Evolutionary conservation across 2,329 filamentous ascomycete genomes (phyloP).

Genomic region (Colletotrichum acutatum): DNA sequence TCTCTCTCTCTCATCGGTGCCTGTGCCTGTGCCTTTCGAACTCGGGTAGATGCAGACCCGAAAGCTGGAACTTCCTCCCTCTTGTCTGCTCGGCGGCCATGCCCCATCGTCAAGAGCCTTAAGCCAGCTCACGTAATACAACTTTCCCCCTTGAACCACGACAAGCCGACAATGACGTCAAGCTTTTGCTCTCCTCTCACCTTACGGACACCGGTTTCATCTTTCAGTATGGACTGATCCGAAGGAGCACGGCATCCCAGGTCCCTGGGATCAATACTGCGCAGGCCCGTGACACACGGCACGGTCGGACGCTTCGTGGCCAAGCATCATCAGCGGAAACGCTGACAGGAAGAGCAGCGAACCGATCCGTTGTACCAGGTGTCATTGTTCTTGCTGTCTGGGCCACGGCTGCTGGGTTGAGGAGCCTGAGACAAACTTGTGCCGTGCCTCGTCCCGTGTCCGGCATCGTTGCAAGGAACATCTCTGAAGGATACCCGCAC

Average conservation of each 20-base stretch:
- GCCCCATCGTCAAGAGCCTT: not conserved
- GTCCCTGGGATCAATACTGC: conserved; percentile 23
- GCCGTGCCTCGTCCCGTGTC: conserved; percentile 6
- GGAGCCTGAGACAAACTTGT: conserved; percentile 3
- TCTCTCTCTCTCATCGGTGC: not conserved
- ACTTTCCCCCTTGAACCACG: conserved; percentile 11
- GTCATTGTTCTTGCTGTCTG: not conserved
- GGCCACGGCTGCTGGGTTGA: not conserved
- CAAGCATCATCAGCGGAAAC: conserved; percentile 26
- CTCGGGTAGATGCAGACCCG: not conserved
- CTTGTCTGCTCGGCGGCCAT: not conserved
- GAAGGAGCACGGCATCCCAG: conserved; percentile 21
- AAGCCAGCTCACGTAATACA: conserved; percentile 18
- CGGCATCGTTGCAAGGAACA: not conserved
- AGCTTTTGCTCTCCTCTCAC: not conserved
- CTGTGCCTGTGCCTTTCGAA: not conserved
- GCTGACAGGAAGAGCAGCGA: conserved; percentile 24
- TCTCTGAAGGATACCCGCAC: not conserved
- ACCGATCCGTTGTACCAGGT: not conserved
- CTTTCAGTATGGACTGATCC: conserved; percentile 21
- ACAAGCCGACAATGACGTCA: conserved; percentile 21
- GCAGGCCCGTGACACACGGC: conserved; percentile 24
- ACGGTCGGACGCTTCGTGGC: conserved; percentile 9
- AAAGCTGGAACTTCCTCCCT: not conserved
- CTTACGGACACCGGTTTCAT: conserved; percentile 27